These are phyloP conservation scores for Olyra latifolia DNA, from an alignment of 176 grass and related monocot species.

Conservation along the genomic window DNA sequence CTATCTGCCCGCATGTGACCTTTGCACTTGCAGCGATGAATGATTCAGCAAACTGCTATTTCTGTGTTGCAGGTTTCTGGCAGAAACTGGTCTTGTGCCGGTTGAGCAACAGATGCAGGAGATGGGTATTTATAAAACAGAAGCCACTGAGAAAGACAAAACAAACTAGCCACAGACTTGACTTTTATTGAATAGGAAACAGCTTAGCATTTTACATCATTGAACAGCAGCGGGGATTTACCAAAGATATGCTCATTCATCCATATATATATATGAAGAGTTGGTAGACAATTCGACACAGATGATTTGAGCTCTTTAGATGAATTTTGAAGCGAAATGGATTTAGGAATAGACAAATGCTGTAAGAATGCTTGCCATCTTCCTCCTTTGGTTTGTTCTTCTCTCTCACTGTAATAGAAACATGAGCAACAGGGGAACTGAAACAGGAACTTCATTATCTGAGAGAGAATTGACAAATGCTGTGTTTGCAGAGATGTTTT, in stretches of 20 bases:
- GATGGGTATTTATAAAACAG: conserved; percentile 66
- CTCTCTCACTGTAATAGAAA: conserved; percentile 53
- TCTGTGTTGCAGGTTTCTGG: conserved; percentile 67
- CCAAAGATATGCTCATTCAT: background rate
- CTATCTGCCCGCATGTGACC: background rate
- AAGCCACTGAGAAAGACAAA: conserved; percentile 55
- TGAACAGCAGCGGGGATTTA: background rate
- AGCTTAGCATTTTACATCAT: conserved; percentile 23
- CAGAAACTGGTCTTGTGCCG: conserved; percentile 78
- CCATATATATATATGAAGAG: conserved; percentile 4
- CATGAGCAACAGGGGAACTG: conserved; percentile 62
- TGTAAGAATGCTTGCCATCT: conserved; percentile 9
- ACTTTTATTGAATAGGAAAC: conserved; percentile 32
- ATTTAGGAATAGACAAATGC: background rate
- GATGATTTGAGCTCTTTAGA: background rate
- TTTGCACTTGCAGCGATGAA: background rate
- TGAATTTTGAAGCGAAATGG: background rate
- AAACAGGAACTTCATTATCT: conserved; percentile 59
- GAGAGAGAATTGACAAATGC: background rate
- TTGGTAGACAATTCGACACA: background rate
- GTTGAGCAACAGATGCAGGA: conserved; percentile 94
- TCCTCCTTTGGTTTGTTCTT: conserved; percentile 41
- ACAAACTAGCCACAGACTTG: conserved; percentile 18
- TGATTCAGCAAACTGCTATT: background rate
- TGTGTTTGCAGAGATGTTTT: conserved; percentile 16